These are phyloP conservation scores for Extremus antarcticus DNA, from an alignment of 495 filamentous ascomycete genomes.

Conservation along the genomic window DNA sequence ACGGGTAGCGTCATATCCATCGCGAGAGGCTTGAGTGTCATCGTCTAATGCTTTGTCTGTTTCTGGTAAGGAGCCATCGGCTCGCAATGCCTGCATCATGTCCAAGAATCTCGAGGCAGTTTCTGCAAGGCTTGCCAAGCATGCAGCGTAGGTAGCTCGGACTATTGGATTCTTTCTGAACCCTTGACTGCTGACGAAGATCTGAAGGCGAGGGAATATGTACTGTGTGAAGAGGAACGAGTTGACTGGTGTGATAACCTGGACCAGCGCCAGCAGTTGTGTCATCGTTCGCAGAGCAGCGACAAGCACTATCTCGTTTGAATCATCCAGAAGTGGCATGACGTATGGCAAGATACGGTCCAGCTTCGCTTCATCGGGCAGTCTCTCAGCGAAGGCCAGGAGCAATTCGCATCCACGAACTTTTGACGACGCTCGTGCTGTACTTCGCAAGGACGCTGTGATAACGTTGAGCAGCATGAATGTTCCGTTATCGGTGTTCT, in stretches of 20 bases:
- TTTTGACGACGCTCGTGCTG: slow-evolving; percentile 73
- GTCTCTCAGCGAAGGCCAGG: slow-evolving; percentile 78
- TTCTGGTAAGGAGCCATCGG: slow-evolving; percentile 69
- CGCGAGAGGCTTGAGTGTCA: slow-evolving; percentile 54
- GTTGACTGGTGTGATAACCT: slow-evolving; percentile 83
- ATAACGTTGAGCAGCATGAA: slow-evolving; percentile 84
- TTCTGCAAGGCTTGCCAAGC: slow-evolving; percentile 83
- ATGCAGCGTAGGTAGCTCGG: slow-evolving; percentile 83
- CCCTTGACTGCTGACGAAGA: slow-evolving; percentile 50
- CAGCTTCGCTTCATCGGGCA: slow-evolving; percentile 93
- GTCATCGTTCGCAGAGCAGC: slow-evolving; percentile 76
- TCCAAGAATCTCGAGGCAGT: slow-evolving; percentile 77
- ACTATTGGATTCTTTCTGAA: slow-evolving; percentile 56
- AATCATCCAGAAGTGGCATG: slow-evolving; percentile 68
- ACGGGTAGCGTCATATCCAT: slow-evolving; percentile 71
- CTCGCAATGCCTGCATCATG: slow-evolving; percentile 76
- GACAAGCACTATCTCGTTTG: slow-evolving; percentile 68
- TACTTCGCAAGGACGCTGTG: slow-evolving; percentile 78
- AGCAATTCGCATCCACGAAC: slow-evolving; percentile 88
- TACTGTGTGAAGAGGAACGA: slow-evolving; percentile 94
- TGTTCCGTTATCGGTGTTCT: slow-evolving; percentile 69
- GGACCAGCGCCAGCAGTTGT: slow-evolving; percentile 78
- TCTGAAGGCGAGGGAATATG: slow-evolving; percentile 71
- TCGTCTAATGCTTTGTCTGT: slow-evolving; percentile 70
- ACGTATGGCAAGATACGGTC: slow-evolving; percentile 89